Conservation (phyloP, 129 eudicot genomes). For the Glebionis coronaria region DNA sequence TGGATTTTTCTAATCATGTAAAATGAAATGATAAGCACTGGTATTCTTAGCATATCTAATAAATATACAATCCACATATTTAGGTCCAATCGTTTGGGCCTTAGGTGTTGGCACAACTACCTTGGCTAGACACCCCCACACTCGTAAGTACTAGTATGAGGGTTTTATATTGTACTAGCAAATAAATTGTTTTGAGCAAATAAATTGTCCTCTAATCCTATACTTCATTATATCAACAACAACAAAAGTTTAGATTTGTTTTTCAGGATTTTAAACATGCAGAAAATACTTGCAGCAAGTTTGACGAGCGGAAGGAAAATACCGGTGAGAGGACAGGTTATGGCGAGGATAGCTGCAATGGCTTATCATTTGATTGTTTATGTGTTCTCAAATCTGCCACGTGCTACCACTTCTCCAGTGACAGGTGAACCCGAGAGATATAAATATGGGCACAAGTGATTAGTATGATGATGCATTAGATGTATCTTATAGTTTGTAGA, state of each 20-base stretch:
- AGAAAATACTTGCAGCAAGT: constrained; percentile 26
- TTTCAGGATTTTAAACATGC: constrained; percentile 31
- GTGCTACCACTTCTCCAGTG: constrained; percentile 7
- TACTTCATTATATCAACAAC: constrained; percentile 18
- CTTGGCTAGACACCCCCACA: too few relatives aligned
- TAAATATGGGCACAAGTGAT: background rate
- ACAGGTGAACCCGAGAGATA: background rate
- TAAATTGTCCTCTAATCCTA: constrained; percentile 19
- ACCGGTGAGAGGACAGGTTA: constrained; percentile 69
- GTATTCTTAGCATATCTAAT: too few relatives aligned
- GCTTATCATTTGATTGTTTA: constrained; percentile 48
- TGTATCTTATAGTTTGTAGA: background rate
- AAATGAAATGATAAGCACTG: too few relatives aligned
- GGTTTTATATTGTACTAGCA: too few relatives aligned
- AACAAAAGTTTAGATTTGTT: background rate
- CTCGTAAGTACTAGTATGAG: too few relatives aligned
- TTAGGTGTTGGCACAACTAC: too few relatives aligned
- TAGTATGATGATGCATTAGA: constrained; percentile 23
- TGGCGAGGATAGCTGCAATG: constrained; percentile 57
- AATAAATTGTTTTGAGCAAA: too few relatives aligned
- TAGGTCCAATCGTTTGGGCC: too few relatives aligned
- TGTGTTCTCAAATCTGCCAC: constrained; percentile 31
- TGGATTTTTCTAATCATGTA: too few relatives aligned
- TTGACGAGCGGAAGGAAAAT: constrained; percentile 33
- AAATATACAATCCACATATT: too few relatives aligned